phyloP scores from a whole-genome alignment of 768 basidiomycete genomes.

The Panus rudis region DNA sequence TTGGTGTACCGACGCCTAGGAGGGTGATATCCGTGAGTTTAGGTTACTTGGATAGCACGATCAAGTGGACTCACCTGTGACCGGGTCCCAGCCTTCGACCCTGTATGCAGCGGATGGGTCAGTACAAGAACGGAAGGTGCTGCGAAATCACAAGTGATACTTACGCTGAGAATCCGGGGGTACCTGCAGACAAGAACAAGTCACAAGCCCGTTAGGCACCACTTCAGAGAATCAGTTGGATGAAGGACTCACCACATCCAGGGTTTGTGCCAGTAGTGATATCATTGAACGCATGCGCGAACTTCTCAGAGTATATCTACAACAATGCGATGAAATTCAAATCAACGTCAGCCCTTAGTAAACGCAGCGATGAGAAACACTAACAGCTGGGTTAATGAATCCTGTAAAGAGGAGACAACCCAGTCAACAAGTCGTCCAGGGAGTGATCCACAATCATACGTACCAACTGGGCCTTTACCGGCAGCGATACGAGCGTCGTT shows the following conservation, averaged over 20 bases:
- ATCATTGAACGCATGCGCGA: slow-evolving; percentile 23
- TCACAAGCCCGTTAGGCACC: no score
- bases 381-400: slow-evolving; percentile 60
- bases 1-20: slow-evolving; percentile 22
- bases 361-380: slow-evolving; percentile 10
- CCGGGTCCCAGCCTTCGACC: slow-evolving; percentile 19
- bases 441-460: neutral
- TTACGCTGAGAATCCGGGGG: slow-evolving; percentile 19
- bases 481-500: slow-evolving; percentile 31
- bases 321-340: neutral
- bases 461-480: slow-evolving; percentile 27
- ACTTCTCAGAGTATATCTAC: slow-evolving; percentile 15
- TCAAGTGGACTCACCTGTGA: slow-evolving; percentile 11
- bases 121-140: neutral
- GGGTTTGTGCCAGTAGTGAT: slow-evolving; percentile 28
- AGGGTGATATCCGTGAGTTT: no score
- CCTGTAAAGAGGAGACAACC: slow-evolving; percentile 1
- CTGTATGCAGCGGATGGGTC: slow-evolving; percentile 2
- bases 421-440: no score
- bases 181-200: slow-evolving; percentile 1
- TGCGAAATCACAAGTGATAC: slow-evolving; percentile 1
- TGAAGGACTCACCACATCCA: no score
- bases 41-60: no score
- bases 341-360: neutral
- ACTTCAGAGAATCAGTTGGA: no score